Evolutionary conservation across 2,329 filamentous ascomycete genomes (phyloP).

Genomic region (Scedosporium apiospermum): DNA sequence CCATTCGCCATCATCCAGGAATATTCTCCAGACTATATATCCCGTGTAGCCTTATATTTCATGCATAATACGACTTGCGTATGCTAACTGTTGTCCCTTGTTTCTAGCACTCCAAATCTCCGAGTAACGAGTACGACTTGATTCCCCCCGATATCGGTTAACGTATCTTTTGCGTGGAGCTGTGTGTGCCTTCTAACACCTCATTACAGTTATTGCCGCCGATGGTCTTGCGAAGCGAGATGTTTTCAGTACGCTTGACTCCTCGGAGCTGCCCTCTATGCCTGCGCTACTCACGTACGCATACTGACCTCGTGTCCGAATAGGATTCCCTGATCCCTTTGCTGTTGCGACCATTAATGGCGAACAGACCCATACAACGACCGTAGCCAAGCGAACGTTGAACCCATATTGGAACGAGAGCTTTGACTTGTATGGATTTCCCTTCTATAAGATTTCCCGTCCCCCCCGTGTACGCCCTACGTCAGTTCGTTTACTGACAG

Average conservation of each 20-base stretch:
- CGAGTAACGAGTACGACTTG: constrained; percentile 73
- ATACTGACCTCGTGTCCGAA: constrained; percentile 17
- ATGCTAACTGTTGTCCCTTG: constrained; percentile 18
- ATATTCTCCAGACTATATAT: neutral
- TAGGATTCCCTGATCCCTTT: constrained; percentile 96
- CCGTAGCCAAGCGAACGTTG: constrained; percentile 91
- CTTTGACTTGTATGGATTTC: constrained; percentile 78
- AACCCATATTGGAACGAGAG: constrained; percentile 99
- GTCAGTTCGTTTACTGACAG: neutral
- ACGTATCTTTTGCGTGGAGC: constrained; percentile 17
- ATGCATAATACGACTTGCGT: neutral
- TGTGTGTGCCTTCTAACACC: constrained; percentile 15
- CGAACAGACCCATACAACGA: constrained; percentile 97
- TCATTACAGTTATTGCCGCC: constrained; percentile 78
- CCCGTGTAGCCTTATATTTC: no score
- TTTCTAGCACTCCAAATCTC: constrained; percentile 67
- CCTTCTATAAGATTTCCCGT: constrained; percentile 3
- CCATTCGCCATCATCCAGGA: no score
- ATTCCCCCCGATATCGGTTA: constrained; percentile 12
- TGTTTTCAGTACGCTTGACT: constrained; percentile 75
- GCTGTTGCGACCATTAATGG: constrained; percentile 94
- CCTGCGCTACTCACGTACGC: neutral
- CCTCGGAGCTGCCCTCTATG: neutral
- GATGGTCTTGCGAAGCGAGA: constrained; percentile 98
- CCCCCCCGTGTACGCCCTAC: constrained; percentile 1